Evolutionary conservation across 768 basidiomycete species (phyloP), one percentile per base, ranked within the genome.

Genomic region (Russula foetens): DNA sequence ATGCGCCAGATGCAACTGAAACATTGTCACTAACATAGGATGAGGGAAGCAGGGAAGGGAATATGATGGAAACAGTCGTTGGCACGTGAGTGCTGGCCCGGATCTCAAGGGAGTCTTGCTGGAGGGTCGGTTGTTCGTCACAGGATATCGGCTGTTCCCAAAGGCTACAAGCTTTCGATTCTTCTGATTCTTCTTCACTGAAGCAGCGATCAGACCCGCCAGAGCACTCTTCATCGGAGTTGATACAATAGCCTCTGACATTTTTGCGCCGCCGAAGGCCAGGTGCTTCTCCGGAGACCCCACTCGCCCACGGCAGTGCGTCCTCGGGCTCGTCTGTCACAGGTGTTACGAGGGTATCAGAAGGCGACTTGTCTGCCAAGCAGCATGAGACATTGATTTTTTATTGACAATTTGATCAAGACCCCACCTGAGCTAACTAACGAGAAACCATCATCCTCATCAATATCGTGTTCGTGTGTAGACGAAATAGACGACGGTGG

Each of bases 171-270:
- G 51, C 8, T 29, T 48, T 45, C 56, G 58, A 11, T 55, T 64
- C 71, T 28, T 71, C 72, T 5, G 56, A 66, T 8, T 69, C 66
- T 4, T 60, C 67, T 7, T 74, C 71, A 19, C 64, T 65, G 28
- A 53, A 63, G 5, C 66, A 73, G 39, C 75, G 75, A 59, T 80
- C 81, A 1, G 79, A 76, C 63, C 76, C 71, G 46, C 72, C 6
- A 73, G 59, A 35, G 17, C 14, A 35, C 23, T 66, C 65, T 14
- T 66, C 63, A 24, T 47, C 65, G 0, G 63, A 61, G 38, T 59
- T 21, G 33, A 66, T 51, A 43, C 48, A 33, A 35, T 61, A 66
- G 8, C 56, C 59, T 21, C 46, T 64, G 44, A 17, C 14, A 24
- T 19, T 39, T 43, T 48, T 61, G 55, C 59, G 63, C 19, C 63